These are phyloP conservation scores for Laburnicola sp. DNA, from an alignment of 2,329 filamentous ascomycete species.

Conservation along the genomic window DNA sequence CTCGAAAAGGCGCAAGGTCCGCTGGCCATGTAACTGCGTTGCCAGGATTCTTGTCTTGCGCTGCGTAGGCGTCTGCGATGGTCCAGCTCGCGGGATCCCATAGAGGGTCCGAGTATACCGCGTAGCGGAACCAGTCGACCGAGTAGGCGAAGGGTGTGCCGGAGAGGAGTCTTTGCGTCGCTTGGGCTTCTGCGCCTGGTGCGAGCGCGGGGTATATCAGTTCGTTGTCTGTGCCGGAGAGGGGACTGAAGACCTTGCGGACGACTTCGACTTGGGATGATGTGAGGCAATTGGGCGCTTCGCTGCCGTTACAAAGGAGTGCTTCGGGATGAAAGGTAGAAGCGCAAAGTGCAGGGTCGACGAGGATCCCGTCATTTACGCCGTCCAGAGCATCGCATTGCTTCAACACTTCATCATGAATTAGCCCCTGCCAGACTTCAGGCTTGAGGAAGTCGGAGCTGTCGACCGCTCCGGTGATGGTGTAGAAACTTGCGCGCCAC, in stretches of 20 bases:
- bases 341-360: conserved; percentile 46
- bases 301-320: conserved; percentile 38
- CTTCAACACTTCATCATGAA: conserved; percentile 50
- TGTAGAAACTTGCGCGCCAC: conserved; percentile 38
- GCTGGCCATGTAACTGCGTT: conserved; percentile 44
- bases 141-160: conserved; percentile 46
- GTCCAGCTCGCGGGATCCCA: conserved; percentile 27
- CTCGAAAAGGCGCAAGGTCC: conserved; percentile 36
- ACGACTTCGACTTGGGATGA: conserved; percentile 49
- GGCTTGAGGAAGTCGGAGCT: conserved; percentile 28
- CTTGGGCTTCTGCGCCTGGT: conserved; percentile 50
- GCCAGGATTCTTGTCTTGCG: conserved; percentile 40
- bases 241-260: conserved; percentile 47
- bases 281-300: conserved; percentile 47
- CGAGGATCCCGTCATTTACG: conserved; percentile 53
- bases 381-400: conserved; percentile 57
- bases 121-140: conserved; percentile 51
- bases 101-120: conserved; percentile 45
- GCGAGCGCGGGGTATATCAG: conserved; percentile 55
- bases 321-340: conserved; percentile 44
- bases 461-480: conserved; percentile 26
- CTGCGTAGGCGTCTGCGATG: conserved; percentile 30
- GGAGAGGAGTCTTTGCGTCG: conserved; percentile 42
- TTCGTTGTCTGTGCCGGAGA: conserved; percentile 47
- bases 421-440: conserved; percentile 32